These are phyloP conservation scores for Scedosporium minutisporum DNA, from an alignment of 2,329 filamentous ascomycete species.

Conservation along the genomic window DNA sequence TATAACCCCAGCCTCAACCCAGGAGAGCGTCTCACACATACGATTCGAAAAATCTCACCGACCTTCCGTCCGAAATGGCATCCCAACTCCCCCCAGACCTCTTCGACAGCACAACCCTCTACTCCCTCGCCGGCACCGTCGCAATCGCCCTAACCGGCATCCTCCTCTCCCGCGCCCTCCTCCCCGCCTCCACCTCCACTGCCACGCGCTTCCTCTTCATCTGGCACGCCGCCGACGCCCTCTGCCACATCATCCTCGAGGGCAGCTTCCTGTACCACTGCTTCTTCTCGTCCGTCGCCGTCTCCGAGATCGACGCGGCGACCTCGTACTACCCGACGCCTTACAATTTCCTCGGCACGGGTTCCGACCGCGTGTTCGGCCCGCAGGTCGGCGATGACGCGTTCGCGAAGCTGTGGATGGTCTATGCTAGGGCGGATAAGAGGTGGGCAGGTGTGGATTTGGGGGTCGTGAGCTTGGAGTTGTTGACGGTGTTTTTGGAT, in stretches of 20 bases:
- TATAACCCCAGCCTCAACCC: not conserved
- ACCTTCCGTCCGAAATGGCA: not conserved
- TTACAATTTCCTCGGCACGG: slow-evolving; percentile 40
- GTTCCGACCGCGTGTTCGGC: slow-evolving; percentile 40
- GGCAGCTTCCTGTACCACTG: slow-evolving; percentile 88
- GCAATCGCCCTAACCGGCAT: slow-evolving; percentile 32
- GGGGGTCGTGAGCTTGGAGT: slow-evolving; percentile 53
- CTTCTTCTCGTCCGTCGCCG: slow-evolving; percentile 57
- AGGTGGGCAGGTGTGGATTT: slow-evolving; percentile 56
- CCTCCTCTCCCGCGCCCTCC: slow-evolving; percentile 31
- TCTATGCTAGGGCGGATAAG: slow-evolving; percentile 54
- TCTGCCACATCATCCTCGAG: slow-evolving; percentile 87
- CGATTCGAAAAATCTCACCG: not conserved
- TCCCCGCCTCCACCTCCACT: slow-evolving; percentile 38
- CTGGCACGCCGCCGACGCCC: slow-evolving; percentile 88
- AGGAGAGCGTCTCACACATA: not conserved
- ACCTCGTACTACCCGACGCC: slow-evolving; percentile 35
- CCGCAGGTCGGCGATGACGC: slow-evolving; percentile 45
- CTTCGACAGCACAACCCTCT: slow-evolving; percentile 50
- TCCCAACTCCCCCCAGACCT: slow-evolving; percentile 35
- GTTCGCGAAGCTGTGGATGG: slow-evolving; percentile 57
- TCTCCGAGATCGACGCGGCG: slow-evolving; percentile 21
- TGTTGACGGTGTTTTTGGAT: slow-evolving; percentile 54
- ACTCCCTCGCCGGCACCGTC: slow-evolving; percentile 47
- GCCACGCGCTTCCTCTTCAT: slow-evolving; percentile 72